Base-by-base conservation (phyloP, 441 rosid species). In the Croton laevigatus region DNA sequence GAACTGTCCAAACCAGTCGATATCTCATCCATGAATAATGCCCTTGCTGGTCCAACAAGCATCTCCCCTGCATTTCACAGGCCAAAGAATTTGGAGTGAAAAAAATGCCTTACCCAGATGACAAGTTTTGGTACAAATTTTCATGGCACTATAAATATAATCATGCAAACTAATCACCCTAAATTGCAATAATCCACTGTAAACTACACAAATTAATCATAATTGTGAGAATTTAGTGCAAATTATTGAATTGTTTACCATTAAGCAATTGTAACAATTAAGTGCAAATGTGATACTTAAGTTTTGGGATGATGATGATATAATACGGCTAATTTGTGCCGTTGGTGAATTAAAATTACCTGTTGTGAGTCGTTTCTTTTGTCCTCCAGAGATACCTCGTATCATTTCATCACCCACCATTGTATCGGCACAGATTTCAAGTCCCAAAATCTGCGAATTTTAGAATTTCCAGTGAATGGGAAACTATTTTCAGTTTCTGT, bases 1-100 rank as follows among this genome's bases (percentile, higher is more conserved):
- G 89, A 82, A 52, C 91, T 82, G 62, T 87, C 91, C 68, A 87
- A 74, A 32, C 91, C 89, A 51, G 89, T 86, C 5, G 90, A 86
- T 70, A 78, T 87, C 73, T 85, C 91, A 54, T 87, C 89, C 91
- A 85, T 85, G 75, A 85, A 85, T 16, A 84, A 79, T 40, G 88
- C 89, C 66, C 77, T 75, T 64, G 82, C 84, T 0, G 86, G 91
- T 38, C 91, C 89, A 19, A 87, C 89, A 22, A 87, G 76, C 88
- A 87, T 87, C 72, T 89, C 94, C 38, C 91, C 91, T 85, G 55
- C 36, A 62, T 49, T 42, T 3, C 59, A 40, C 16, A 14, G 37
- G 59, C 52, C 46, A 55, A 2, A 40, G 44, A 9, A 40, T 6
- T 40, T 40, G 44, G 10, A 40, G 44, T 40, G 8, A 40, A 4